Base-by-base conservation (phyloP, 805 yeast species). In the Zygoascus flipseniorum region DNA sequence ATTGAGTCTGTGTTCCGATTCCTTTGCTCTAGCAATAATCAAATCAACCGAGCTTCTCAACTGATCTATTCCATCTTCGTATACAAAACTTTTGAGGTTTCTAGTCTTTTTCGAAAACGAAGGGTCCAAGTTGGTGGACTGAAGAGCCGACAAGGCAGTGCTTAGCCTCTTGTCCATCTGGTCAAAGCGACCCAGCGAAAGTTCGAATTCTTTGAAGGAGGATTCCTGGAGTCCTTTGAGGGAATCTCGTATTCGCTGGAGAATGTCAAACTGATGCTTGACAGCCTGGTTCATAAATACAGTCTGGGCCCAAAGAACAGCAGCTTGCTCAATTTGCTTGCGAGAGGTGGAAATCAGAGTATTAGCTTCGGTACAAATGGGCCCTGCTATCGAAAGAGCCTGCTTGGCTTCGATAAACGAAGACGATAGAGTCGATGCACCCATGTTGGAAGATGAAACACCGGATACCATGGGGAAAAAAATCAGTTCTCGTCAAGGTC, bases 341-440 rank as follows among this genome's bases (percentile, higher is more conserved):
- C 68, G 64, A 1, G 76, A 69, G 10, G 66, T 64, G 1, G 68
- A 64, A 8, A 79, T 69, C 20, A 66, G 62, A 19, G 60, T 58
- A 59, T 76, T 76, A 18, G 85, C 82, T 35, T 71, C 72, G n/a
- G 72, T 71, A 51, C 86, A 81, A 3, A 77, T 61, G 8, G 70
- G 68, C 52, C 77, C 80, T 0, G 83, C 85, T 13, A 72, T 69
- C 1, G 72, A 64, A 37, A 81, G 70, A 20, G 76, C 74, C 52
- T 64, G 67, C 46, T 76, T 73, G 0, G 86, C 81, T 60, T 76
- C 79, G 13, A 61, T 57, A 8, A 72, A 67, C 77, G 80, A 76
- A 20, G 56, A 31, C n/a, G 42, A 5, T 47, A 19, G 20, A 11
- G n/a, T 48, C 18, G 37, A 48, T 8, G 18, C 31, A 20, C 26